Evolutionary conservation across 805 yeast genomes (phyloP).

Genomic region (Scheffersomyces ergatensis): DNA sequence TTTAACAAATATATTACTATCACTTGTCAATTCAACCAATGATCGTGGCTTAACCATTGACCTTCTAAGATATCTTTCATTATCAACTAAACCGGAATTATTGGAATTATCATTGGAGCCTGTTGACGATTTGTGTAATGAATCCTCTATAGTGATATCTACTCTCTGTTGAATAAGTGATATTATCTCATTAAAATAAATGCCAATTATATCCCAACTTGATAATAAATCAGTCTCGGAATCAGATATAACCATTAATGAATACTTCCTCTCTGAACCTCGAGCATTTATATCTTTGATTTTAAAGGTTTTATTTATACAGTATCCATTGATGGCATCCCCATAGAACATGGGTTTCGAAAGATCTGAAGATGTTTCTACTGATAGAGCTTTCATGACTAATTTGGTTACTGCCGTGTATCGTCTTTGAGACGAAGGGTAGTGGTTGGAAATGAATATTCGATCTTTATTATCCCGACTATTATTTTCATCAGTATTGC

Average conservation of each 20-base stretch:
- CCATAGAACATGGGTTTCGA: conserved; percentile 63
- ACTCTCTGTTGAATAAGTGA: conserved; percentile 28
- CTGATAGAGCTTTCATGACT: conserved; percentile 62
- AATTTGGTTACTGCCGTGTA: conserved; percentile 58
- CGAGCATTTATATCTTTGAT: conserved; percentile 64
- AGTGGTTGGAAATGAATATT: conserved; percentile 55
- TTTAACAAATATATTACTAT: conserved; percentile 51
- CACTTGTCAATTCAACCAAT: conserved; percentile 53
- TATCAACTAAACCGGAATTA: conserved; percentile 17
- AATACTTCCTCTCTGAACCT: conserved; percentile 70
- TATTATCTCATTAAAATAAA: conserved; percentile 27
- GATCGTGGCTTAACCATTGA: conserved; percentile 55
- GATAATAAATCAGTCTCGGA: conserved; percentile 49
- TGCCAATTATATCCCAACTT: conserved; percentile 51
- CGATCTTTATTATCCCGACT: too few species aligned
- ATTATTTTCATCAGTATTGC: too few species aligned
- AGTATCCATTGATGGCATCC: conserved; percentile 58
- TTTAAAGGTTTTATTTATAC: conserved; percentile 60
- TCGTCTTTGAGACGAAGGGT: conserved; percentile 47
- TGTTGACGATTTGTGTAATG: conserved; percentile 15
- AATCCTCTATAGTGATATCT: conserved; percentile 7
- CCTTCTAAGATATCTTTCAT: conserved; percentile 58
- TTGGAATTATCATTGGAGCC: conserved; percentile 1
- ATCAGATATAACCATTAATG: conserved; percentile 57
- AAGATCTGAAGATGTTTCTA: conserved; percentile 61